Conservation (phyloP, 176 grass and related monocot genomes). For the Phragmites australis region DNA sequence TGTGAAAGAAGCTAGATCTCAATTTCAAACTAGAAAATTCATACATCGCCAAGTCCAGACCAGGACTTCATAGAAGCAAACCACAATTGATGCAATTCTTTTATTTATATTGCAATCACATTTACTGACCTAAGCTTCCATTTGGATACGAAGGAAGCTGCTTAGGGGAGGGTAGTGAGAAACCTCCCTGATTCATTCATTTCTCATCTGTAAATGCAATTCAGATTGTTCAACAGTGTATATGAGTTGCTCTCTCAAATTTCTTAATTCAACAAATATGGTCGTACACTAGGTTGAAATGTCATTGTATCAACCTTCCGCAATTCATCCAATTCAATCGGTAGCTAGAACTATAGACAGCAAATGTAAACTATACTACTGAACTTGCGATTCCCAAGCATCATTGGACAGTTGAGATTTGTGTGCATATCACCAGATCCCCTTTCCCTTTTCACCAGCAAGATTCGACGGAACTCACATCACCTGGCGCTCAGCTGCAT, state of each 20-base stretch:
- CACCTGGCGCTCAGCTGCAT: conserved; percentile 93
- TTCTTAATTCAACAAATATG: conserved; percentile 32
- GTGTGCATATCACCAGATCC: conserved; percentile 11
- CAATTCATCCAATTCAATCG: conserved; percentile 14
- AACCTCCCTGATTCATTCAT: conserved; percentile 24
- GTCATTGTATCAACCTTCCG: conserved; percentile 25
- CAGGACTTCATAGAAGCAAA: not conserved
- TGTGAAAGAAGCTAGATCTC: conserved; percentile 31
- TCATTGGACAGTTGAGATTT: conserved; percentile 1
- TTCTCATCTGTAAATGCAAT: conserved; percentile 55
- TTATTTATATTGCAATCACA: conserved; percentile 47
- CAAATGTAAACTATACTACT: conserved; percentile 33
- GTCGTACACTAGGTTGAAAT: conserved; percentile 19
- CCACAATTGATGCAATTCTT: conserved; percentile 47
- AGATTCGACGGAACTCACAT: conserved; percentile 52
- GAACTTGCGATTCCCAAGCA: conserved; percentile 30
- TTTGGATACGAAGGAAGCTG: conserved; percentile 25
- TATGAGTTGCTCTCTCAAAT: conserved; percentile 37
- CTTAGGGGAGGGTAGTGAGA: not conserved
- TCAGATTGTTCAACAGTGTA: conserved; percentile 37
- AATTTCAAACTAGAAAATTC: conserved; percentile 5
- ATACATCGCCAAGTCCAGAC: conserved; percentile 2
- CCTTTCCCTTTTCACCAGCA: conserved; percentile 1
- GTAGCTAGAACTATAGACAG: conserved; percentile 8
- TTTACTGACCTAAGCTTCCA: conserved; percentile 51